phyloP scores from a whole-genome alignment of 179 eudicot species.

The Dionaea muscipula region DNA sequence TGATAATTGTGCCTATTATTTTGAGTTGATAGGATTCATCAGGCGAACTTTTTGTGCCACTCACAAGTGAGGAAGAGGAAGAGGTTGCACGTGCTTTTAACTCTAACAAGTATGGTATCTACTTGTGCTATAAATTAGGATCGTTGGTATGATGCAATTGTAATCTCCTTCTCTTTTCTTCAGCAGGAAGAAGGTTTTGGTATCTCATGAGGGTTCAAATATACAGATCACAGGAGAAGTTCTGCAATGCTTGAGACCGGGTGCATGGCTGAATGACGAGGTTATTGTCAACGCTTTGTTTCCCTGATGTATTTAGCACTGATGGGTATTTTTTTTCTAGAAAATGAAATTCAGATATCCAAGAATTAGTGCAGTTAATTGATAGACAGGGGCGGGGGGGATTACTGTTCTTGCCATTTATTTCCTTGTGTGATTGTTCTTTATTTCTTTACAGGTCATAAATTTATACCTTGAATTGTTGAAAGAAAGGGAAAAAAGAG shows the following conservation, averaged over 20 bases:
- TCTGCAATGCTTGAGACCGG: slow-evolving; percentile 66
- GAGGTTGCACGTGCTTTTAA: slow-evolving; percentile 48
- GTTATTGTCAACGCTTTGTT: slow-evolving; percentile 20
- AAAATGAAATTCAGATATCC: too few relatives aligned
- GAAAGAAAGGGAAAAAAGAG: slow-evolving; percentile 91
- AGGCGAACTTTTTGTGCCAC: slow-evolving; percentile 46
- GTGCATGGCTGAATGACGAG: slow-evolving; percentile 91
- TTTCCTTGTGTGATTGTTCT: too few relatives aligned
- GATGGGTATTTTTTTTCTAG: too few relatives aligned
- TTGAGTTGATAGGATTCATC: slow-evolving; percentile 13
- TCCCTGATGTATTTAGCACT: neutral
- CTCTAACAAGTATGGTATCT: slow-evolving; percentile 30
- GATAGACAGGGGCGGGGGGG: too few relatives aligned
- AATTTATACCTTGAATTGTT: slow-evolving; percentile 69
- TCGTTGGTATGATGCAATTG: slow-evolving; percentile 5
- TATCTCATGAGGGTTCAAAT: slow-evolving; percentile 64
- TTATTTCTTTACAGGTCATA: slow-evolving; percentile 48
- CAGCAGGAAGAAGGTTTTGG: slow-evolving; percentile 54
- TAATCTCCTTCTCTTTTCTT: neutral
- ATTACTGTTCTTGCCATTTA: too few relatives aligned
- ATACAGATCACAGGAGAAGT: slow-evolving; percentile 66
- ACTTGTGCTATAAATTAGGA: slow-evolving; percentile 4
- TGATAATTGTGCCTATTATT: neutral
- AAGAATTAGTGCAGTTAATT: too few relatives aligned
- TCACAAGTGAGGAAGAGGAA: slow-evolving; percentile 50